Evolutionary conservation across 1,284 basidiomycete species (phyloP), one percentile per base, ranked within the genome.

Genomic region (Puccinia coronata): DNA sequence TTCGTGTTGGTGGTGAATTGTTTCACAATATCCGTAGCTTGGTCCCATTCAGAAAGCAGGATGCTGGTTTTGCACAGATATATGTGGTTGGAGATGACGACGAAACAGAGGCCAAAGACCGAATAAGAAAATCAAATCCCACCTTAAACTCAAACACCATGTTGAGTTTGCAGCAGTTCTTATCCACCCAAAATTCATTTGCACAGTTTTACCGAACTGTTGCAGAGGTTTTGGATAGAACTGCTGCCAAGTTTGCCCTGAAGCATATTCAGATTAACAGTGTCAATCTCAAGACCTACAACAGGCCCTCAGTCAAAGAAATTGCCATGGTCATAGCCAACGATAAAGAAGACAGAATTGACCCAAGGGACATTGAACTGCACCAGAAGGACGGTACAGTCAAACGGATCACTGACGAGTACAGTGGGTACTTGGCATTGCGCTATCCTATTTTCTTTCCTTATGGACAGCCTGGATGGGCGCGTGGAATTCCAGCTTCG

Each of bases 381-480:
- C n/a, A 28, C 18, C 2, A 1, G 16, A 57, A 14, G 14, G 39
- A 39, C 4, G 73, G 57, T 16, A 3, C 20, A 9, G n/a, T 75
- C 9, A 8, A 75, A 1, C 51, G 20, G 5, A 39, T 61, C 28
- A 41, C 49, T 0, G 55, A 74, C 72, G 23, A 57, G 4, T 34
- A 63, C 31, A 25, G 31, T 2, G 73, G 23, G 0, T 75, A 75
- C 31, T n/a, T 75, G 20, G 31, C 73, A 2, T 4, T 75, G 5
- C 39, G 73, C 6, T 75, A 75, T 63, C 55, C 73, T 6, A 34
- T 75, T 25, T 43, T 75, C 8, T 75, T 74, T 47, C 51, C 73
- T 3, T 47, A 34, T 12, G 57, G 73, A 0, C 25, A 59, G 0
- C 73, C 61, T 41, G 55, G 51, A 1, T 72, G 70, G 70, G 43